Evolutionary conservation across 1,139 yeast species (phyloP).

Genomic region (Pichiaceae sp.): DNA sequence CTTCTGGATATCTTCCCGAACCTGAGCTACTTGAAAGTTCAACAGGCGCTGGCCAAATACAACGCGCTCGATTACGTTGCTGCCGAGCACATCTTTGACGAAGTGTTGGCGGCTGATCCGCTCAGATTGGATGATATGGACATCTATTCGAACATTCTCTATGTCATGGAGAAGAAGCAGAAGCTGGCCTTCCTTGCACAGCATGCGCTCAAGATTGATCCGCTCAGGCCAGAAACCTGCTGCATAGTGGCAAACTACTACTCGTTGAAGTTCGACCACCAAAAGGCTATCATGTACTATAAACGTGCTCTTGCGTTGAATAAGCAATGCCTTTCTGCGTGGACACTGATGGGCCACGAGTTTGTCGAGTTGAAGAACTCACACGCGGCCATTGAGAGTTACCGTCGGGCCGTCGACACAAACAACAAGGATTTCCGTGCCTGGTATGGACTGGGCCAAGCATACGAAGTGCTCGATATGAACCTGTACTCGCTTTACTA

Average conservation of each 20-base stretch:
- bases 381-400: conserved; percentile 95
- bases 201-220: conserved; percentile 73
- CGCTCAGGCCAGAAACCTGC: conserved; percentile 90
- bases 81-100: conserved; percentile 76
- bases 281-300: conserved; percentile 87
- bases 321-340: conserved; percentile 78
- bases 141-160: conserved; percentile 83
- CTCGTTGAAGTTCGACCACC: conserved; percentile 88
- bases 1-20: conserved; percentile 53
- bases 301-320: conserved; percentile 81
- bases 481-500: conserved; percentile 86
- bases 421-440: conserved; percentile 89
- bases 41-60: conserved; percentile 72
- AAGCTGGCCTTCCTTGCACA: conserved; percentile 86
- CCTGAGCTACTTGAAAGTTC: conserved; percentile 69
- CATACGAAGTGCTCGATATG: conserved; percentile 95
- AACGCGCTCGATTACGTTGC: conserved; percentile 73
- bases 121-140: conserved; percentile 85
- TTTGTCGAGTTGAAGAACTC: conserved; percentile 93
- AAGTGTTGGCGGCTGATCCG: conserved; percentile 70
- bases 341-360: conserved; percentile 99
- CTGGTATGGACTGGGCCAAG: conserved; percentile 98
- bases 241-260: conserved; percentile 92
- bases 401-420: conserved; percentile 86
- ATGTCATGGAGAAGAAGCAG: conserved; percentile 85